Evolutionary conservation across 2,329 filamentous ascomycete species (phyloP), one percentile per base, ranked within the genome.

Genomic region (Teratosphaeria destructans): DNA sequence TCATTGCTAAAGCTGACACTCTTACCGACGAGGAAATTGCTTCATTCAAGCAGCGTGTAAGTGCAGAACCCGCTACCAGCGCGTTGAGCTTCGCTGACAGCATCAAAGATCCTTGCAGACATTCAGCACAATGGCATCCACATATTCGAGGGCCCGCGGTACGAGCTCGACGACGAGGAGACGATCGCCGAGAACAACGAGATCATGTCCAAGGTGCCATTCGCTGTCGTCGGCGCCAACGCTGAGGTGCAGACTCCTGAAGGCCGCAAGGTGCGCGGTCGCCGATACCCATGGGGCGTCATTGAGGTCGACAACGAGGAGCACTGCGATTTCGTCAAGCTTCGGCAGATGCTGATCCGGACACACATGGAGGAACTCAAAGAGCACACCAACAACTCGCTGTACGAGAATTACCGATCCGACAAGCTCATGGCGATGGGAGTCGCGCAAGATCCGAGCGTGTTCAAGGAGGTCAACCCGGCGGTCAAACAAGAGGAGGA

Each of bases 291-390:
- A 16, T 99, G 94, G 94, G 94, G 94, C 79, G 86, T 94, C 70
- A 96, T 99, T 67, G 94, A 99, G 79, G 94, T 99, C 65, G 94
- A 99, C 79, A 99, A 99, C 76, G 94, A 99, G 83, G 94, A 99
- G 77, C 94, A 99, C 82, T 99, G 94, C 66, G 94, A 99, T 79
- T 99, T 99, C 68, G 94, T 97, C 78, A 99, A 99, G 86, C 86
- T 99, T 63, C 91, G 94, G 77, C 94, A 99, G 79, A 99, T 99
- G 94, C 86, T 99, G 68, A 97, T 99, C 81, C 89, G 94, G 76
- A 99, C 94, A 60, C 94, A 99, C 84, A 99, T 99, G 94, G 94
- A 99, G 77, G 94, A 99, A 81, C 90, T 99, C 81, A 99, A 99
- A 87, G 94, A 99, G 82, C 90, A 99, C 82, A 99, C 94, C 77